A percentile compares a stretch with the other conserved stretches of the same genome.
Evolutionary conservation across 2,329 filamentous ascomycete species (phyloP).

Genomic region (Zasmidium angulare): DNA sequence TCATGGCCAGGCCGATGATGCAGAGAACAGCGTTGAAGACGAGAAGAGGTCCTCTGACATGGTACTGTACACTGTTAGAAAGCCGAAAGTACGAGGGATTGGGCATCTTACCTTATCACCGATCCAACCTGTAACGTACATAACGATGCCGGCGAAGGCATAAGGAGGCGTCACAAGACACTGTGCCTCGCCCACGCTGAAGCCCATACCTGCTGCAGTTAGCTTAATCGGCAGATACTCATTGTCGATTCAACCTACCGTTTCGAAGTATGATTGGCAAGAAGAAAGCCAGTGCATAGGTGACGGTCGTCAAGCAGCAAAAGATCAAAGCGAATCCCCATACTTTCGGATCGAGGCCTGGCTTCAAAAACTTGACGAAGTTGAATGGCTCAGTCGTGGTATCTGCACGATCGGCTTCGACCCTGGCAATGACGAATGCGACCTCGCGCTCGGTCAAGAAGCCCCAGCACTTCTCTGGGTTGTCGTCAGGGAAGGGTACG

Average conservation of each 20-base stretch:
- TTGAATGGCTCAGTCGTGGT: constrained; percentile 48
- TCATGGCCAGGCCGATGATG: constrained; percentile 28
- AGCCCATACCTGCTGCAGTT: constrained; percentile 26
- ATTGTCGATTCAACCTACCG: constrained; percentile 8
- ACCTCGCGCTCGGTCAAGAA: constrained; percentile 47
- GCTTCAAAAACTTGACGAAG: constrained; percentile 48
- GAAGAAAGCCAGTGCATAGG: constrained; percentile 71
- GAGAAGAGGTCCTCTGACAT: constrained; percentile 29
- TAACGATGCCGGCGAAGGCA: constrained; percentile 35
- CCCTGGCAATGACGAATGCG: constrained; percentile 48
- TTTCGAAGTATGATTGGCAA: constrained; percentile 33
- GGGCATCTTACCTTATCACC: constrained; percentile 25
- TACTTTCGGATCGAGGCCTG: constrained; percentile 51
- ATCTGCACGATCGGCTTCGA: constrained; percentile 54
- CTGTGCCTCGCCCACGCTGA: constrained; percentile 27
- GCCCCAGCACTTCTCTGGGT: constrained; percentile 39
- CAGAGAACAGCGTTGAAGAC: constrained; percentile 28
- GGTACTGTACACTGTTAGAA: constrained; percentile 14
- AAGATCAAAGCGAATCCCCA: constrained; percentile 57
- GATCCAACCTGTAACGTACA: constrained; percentile 27
- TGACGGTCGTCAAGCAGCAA: constrained; percentile 66
- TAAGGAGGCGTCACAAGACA: constrained; percentile 38
- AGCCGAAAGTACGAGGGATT: neutral
- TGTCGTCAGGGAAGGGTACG: constrained; percentile 48
- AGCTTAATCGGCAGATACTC: constrained; percentile 10